A percentile compares a stretch with the other conserved stretches of the same genome.
phyloP scores from a whole-genome alignment of 176 grass and related monocot genomes.

The Typha latifolia region DNA sequence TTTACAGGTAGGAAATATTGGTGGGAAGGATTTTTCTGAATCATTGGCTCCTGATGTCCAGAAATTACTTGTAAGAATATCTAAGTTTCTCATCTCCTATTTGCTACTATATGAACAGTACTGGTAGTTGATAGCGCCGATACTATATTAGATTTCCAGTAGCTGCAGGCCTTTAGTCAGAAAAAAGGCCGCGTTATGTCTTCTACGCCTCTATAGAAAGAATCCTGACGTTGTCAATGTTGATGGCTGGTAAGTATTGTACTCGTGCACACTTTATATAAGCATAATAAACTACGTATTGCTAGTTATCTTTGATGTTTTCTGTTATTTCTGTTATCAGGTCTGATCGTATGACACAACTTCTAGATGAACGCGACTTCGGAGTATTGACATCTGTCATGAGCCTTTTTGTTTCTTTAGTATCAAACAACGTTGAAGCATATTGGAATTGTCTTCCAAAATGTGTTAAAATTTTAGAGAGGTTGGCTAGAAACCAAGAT shows the following conservation, averaged over 20 bases:
- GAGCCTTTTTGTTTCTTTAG: constrained; percentile 97
- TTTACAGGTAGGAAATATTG: constrained; percentile 99
- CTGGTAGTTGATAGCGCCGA: constrained; percentile 18
- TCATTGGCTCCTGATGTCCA: constrained; percentile 95
- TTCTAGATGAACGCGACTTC: constrained; percentile 91
- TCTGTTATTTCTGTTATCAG: constrained; percentile 31
- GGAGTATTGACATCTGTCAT: constrained; percentile 95
- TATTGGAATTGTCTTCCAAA: constrained; percentile 99
- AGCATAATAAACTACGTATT: neutral
- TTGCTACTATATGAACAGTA: constrained; percentile 17
- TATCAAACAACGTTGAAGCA: constrained; percentile 82
- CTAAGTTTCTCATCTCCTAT: neutral
- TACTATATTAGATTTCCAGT: constrained; percentile 74
- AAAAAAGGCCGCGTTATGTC: constrained; percentile 96
- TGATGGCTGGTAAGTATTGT: constrained; percentile 77
- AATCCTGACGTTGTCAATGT: constrained; percentile 96
- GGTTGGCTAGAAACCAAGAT: constrained; percentile 96
- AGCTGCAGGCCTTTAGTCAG: constrained; percentile 91
- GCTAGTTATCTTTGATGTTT: neutral
- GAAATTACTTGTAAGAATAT: constrained; percentile 75
- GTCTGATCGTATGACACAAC: constrained; percentile 95
- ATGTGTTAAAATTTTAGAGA: constrained; percentile 87
- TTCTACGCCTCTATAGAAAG: constrained; percentile 96
- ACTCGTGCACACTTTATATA: neutral
- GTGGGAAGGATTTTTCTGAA: constrained; percentile 98